These are phyloP conservation scores for Penicillium riverlandense DNA, from an alignment of 495 filamentous ascomycete genomes.

Conservation along the genomic window DNA sequence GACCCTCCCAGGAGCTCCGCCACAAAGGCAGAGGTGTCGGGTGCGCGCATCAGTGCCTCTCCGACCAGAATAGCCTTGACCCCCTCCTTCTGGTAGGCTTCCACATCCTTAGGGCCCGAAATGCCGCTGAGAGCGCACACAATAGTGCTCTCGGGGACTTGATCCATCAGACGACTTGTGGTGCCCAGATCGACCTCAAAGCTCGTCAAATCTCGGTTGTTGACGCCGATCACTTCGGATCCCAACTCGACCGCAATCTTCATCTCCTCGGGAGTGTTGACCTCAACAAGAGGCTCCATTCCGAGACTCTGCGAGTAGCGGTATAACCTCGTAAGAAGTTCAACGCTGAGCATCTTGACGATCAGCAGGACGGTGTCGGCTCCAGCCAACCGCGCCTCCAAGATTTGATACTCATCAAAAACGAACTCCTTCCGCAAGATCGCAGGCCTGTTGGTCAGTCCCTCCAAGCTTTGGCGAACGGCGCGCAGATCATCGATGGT, in stretches of 20 bases:
- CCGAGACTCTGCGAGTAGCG: conserved; percentile 81
- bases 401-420: conserved; percentile 96
- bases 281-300: conserved; percentile 97
- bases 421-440: conserved; percentile 95
- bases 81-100: conserved; percentile 78
- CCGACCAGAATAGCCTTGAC: conserved; percentile 92
- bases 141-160: conserved; percentile 78
- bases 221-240: conserved; percentile 93
- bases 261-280: conserved; percentile 94
- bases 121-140: conserved; percentile 95
- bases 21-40: conserved; percentile 74
- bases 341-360: conserved; percentile 89
- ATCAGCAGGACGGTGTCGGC: conserved; percentile 95
- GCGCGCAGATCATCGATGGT: conserved; percentile 88
- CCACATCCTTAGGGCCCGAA: conserved; percentile 80
- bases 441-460: conserved; percentile 85
- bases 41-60: conserved; percentile 89
- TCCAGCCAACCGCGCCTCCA: conserved; percentile 88
- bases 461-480: conserved; percentile 80
- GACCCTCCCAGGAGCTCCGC: conserved; percentile 63
- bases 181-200: conserved; percentile 97
- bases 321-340: conserved; percentile 72
- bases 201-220: conserved; percentile 90
- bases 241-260: conserved; percentile 76
- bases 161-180: conserved; percentile 80